Percentiles rank a stretch among this genome's conserved stretches.
These are phyloP conservation scores for Beauveria caledonica DNA, from an alignment of 2,329 filamentous ascomycete genomes.

Conservation along the genomic window DNA sequence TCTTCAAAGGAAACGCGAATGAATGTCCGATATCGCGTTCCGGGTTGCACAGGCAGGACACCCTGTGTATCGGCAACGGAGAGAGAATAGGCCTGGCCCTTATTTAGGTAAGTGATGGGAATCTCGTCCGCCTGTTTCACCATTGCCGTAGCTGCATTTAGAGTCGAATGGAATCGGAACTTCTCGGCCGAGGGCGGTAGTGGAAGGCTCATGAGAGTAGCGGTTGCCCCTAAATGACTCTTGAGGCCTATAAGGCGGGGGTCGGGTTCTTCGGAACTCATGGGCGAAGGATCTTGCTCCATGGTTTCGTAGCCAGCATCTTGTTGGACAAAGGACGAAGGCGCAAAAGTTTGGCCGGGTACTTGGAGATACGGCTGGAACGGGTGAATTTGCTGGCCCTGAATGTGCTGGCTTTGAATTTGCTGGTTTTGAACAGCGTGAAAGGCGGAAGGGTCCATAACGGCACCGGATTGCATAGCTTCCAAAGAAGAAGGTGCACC, in stretches of 20 bases:
- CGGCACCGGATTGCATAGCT: slow-evolving; percentile 49
- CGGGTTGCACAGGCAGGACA: slow-evolving; percentile 47
- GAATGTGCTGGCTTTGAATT: no score
- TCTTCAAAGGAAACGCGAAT: slow-evolving; percentile 97
- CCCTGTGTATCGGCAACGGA: slow-evolving; percentile 72
- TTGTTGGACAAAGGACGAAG: slow-evolving; percentile 72
- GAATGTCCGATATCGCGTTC: slow-evolving; percentile 75
- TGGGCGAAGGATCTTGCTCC: slow-evolving; percentile 63
- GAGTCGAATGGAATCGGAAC: slow-evolving; percentile 81
- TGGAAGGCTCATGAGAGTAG: slow-evolving; percentile 36
- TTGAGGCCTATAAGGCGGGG: slow-evolving; percentile 30
- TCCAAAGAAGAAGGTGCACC: slow-evolving; percentile 66
- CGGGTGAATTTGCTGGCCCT: slow-evolving; percentile 55
- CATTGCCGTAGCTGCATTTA: slow-evolving; percentile 96
- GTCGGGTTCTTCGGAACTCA: slow-evolving; percentile 46
- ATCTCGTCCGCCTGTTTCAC: slow-evolving; percentile 84
- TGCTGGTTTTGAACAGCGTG: slow-evolving; percentile 53
- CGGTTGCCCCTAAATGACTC: slow-evolving; percentile 54
- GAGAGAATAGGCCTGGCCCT: slow-evolving; percentile 88
- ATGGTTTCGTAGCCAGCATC: slow-evolving; percentile 74
- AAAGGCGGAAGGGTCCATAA: slow-evolving; percentile 61
- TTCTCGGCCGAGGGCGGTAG: slow-evolving; percentile 53
- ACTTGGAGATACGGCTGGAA: slow-evolving; percentile 65
- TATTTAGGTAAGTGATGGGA: slow-evolving; percentile 96
- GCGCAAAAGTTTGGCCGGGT: slow-evolving; percentile 56